Percentiles rank a stretch among this genome's conserved stretches.
These are phyloP conservation scores for Auriculariales sp. DNA, from an alignment of 768 basidiomycete species.

Conservation along the genomic window DNA sequence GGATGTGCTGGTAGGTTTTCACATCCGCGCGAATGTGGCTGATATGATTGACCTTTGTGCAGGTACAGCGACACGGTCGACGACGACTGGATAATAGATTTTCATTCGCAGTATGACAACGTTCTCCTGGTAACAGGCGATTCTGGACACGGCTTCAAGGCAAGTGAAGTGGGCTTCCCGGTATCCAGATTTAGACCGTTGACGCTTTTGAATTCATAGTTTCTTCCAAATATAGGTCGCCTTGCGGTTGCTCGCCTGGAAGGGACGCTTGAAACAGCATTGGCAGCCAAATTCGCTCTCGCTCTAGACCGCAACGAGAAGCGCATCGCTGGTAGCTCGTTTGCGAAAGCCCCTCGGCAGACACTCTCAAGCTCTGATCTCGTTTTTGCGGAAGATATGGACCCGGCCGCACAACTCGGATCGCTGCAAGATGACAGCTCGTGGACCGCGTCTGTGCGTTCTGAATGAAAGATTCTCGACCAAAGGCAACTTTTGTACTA, in stretches of 20 bases:
- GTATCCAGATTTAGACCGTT: background rate
- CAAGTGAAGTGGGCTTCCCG: slow-evolving; percentile 11
- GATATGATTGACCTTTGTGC: background rate
- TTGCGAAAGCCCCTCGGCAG: background rate
- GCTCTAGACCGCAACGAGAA: slow-evolving; percentile 2
- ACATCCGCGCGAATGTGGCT: background rate
- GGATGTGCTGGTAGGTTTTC: slow-evolving; percentile 71
- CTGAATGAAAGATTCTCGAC: too few relatives aligned
- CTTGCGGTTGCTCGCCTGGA: slow-evolving; percentile 64
- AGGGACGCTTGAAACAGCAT: slow-evolving; percentile 36
- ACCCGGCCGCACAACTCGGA: background rate
- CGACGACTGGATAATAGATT: slow-evolving; percentile 81
- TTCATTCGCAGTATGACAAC: slow-evolving; percentile 38
- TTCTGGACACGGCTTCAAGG: slow-evolving; percentile 83
- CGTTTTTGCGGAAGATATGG: background rate
- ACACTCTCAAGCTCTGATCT: background rate
- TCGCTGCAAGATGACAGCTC: too few relatives aligned
- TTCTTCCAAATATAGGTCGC: slow-evolving; percentile 71
- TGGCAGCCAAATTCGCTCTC: slow-evolving; percentile 49
- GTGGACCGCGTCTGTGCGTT: too few relatives aligned
- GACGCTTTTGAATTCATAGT: slow-evolving; percentile 38
- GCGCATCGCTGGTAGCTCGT: background rate
- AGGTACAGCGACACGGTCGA: slow-evolving; percentile 88
- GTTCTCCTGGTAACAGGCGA: slow-evolving; percentile 77
- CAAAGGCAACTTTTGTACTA: too few relatives aligned